Evolutionary conservation across 805 yeast genomes (phyloP), one percentile per base, ranked within the genome.

Genomic region (Lachancea meyersii): DNA sequence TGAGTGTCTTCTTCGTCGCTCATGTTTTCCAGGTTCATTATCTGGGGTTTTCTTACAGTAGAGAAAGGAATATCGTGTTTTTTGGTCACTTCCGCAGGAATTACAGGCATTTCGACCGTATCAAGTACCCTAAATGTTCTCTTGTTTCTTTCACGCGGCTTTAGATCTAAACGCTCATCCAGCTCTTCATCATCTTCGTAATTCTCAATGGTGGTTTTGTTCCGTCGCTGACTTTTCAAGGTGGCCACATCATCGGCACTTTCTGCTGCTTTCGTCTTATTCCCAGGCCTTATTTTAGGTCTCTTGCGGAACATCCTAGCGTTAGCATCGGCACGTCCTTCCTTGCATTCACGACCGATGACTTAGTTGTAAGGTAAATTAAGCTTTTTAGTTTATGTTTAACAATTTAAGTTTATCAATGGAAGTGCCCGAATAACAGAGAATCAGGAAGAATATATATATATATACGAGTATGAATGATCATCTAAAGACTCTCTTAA

Each of bases 11-110:
- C 50, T 40, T 16, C 34, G 16, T 51, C 51, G 5, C 21, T 49
- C 43, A 53, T 28, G 37, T 55, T 55, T 8, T 55, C 55, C 38
- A 55, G 34, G 35, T 53, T 55, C 42, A 53, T 31, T 18, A 53
- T 40, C 18, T 41, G 41, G 5, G 39, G 23, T 7, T 22, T 22
- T 19, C 17, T 3, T 4, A 16, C 13, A 19, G 32, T 22, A 5
- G 37, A 34, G 22, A 21, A 34, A 7, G 37, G 18, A 10, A 34
- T 34, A 21, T 34, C 28, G 17, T 34, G 28, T 13, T 32, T 10
- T 7, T 11, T 19, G 3, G 14, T 21, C 16, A 6, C 4, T 16
- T 13, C 31, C 2, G 21, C 38, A 16, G 16, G 21, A 13, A 14
- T 26, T 13, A 14, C 5, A 3, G 38, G 31, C n/a, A 24, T 24